phyloP scores from a whole-genome alignment of 768 basidiomycete species.

The Termitomyces sp. region DNA sequence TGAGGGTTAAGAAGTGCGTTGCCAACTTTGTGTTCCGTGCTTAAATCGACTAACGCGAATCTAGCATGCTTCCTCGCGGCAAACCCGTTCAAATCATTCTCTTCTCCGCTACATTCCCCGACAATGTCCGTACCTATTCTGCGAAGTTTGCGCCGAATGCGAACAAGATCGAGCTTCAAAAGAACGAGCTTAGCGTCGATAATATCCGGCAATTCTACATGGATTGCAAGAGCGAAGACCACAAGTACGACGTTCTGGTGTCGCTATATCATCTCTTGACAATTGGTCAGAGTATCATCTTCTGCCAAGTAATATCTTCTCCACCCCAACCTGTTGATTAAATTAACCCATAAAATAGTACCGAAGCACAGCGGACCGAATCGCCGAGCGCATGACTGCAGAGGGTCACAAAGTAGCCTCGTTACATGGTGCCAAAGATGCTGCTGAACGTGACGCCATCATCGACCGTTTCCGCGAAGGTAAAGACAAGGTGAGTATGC shows the following conservation, averaged over 20 bases:
- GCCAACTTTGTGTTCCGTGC: neutral
- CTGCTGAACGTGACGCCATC: slow-evolving; percentile 82
- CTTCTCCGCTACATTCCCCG: slow-evolving; percentile 98
- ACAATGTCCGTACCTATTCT: slow-evolving; percentile 89
- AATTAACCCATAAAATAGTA: slow-evolving; percentile 43
- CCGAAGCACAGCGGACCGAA: slow-evolving; percentile 89
- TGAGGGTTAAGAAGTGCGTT: slow-evolving; percentile 88
- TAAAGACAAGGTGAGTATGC: slow-evolving; percentile 73
- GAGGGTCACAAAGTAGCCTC: slow-evolving; percentile 98
- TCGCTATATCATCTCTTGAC: slow-evolving; percentile 87
- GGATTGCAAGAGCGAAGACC: slow-evolving; percentile 88
- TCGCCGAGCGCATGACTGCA: slow-evolving; percentile 83
- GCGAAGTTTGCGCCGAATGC: slow-evolving; percentile 89
- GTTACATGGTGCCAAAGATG: slow-evolving; percentile 92
- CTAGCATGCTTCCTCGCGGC: slow-evolving; percentile 56
- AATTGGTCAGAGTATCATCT: slow-evolving; percentile 98
- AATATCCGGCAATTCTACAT: slow-evolving; percentile 97
- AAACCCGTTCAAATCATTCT: slow-evolving; percentile 79
- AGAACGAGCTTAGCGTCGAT: slow-evolving; percentile 90
- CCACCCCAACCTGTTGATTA: neutral
- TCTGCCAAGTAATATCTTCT: slow-evolving; percentile 69
- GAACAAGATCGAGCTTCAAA: slow-evolving; percentile 95
- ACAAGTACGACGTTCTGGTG: slow-evolving; percentile 95
- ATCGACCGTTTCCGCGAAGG: slow-evolving; percentile 97
- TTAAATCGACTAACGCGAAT: neutral